These are phyloP conservation scores for Phytophthora pinifolia DNA, from an alignment of 352 stramenopile species.

Conservation along the genomic window DNA sequence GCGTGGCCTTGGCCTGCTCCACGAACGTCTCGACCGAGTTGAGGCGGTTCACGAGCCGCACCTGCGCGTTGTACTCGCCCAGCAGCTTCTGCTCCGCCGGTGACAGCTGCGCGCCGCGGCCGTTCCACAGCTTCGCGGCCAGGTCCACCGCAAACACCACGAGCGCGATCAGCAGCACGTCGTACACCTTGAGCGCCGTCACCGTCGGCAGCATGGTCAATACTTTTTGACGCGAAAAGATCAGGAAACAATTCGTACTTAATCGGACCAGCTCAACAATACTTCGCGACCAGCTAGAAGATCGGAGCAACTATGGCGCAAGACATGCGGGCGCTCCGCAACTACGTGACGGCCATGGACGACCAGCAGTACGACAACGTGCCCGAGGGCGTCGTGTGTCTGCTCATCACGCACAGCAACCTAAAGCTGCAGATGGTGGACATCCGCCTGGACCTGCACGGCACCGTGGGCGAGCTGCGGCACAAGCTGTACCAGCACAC, in stretches of 20 bases:
- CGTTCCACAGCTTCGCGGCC: conserved; percentile 54
- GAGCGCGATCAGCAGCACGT: conserved; percentile 68
- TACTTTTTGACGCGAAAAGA: background rate
- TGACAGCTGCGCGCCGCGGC: conserved; percentile 53
- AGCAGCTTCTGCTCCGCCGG: conserved; percentile 56
- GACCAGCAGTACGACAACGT: conserved; percentile 85
- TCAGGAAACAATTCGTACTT: conserved; percentile 28
- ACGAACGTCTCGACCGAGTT: conserved; percentile 90
- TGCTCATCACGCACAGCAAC: conserved; percentile 98
- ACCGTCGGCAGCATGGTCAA: conserved; percentile 40
- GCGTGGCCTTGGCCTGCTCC: conserved; percentile 84
- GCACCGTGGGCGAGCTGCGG: conserved; percentile 89
- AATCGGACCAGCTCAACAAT: background rate
- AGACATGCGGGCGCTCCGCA: conserved; percentile 69
- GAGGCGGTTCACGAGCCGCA: conserved; percentile 76
- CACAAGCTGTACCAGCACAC: conserved; percentile 95
- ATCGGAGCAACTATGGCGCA: conserved; percentile 48
- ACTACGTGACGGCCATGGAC: conserved; percentile 88
- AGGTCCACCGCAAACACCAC: conserved; percentile 58
- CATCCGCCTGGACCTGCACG: conserved; percentile 95
- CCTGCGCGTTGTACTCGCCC: conserved; percentile 73
- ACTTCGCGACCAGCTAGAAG: conserved; percentile 6
- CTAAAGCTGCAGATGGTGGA: conserved; percentile 96
- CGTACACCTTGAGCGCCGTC: conserved; percentile 59
- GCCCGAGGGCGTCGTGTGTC: conserved; percentile 87